These are phyloP conservation scores for Lasiodiplodia hormozganensis DNA, from an alignment of 2,329 filamentous ascomycete genomes.

Conservation along the genomic window DNA sequence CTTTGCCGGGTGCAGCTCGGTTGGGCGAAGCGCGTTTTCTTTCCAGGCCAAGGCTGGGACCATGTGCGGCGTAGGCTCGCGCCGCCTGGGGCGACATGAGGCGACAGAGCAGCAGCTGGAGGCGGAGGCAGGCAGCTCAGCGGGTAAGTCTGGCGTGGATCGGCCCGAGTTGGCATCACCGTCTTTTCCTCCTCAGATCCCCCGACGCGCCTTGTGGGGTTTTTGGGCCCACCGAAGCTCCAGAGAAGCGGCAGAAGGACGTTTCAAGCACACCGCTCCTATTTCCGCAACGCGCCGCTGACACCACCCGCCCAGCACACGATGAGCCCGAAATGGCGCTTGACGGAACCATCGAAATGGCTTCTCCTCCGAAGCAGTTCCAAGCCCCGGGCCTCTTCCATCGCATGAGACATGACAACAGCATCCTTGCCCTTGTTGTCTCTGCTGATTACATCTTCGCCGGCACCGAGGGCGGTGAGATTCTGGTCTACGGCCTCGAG, in stretches of 20 bases:
- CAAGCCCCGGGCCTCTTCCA: constrained; percentile 70
- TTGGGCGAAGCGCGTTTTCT: constrained; percentile 25
- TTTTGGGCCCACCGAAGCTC: constrained; percentile 14
- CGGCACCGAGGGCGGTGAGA: constrained; percentile 91
- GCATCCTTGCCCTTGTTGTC: constrained; percentile 82
- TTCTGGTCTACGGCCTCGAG: constrained; percentile 85
- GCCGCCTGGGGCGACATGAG: constrained; percentile 13
- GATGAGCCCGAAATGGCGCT: constrained; percentile 33
- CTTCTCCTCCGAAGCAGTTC: constrained; percentile 13
- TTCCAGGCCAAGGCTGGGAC: neutral
- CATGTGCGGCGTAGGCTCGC: constrained; percentile 24
- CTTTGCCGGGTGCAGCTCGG: constrained; percentile 29
- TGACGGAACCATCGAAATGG: constrained; percentile 32
- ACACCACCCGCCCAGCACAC: constrained; percentile 31
- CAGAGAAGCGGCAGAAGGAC: constrained; percentile 17
- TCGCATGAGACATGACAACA: constrained; percentile 76
- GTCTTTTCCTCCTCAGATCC: constrained; percentile 26
- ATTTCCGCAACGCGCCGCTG: constrained; percentile 19
- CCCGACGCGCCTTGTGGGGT: constrained; percentile 26
- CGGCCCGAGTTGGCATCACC: constrained; percentile 26
- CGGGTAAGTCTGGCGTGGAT: constrained; percentile 12
- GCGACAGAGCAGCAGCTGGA: neutral
- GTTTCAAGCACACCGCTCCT: constrained; percentile 23
- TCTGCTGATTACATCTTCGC: constrained; percentile 85
- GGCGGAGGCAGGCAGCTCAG: neutral